Percentiles rank a stretch among this genome's conserved stretches.
phyloP scores from a whole-genome alignment of 208 protist species.

The Tetramitus jugosus region DNA sequence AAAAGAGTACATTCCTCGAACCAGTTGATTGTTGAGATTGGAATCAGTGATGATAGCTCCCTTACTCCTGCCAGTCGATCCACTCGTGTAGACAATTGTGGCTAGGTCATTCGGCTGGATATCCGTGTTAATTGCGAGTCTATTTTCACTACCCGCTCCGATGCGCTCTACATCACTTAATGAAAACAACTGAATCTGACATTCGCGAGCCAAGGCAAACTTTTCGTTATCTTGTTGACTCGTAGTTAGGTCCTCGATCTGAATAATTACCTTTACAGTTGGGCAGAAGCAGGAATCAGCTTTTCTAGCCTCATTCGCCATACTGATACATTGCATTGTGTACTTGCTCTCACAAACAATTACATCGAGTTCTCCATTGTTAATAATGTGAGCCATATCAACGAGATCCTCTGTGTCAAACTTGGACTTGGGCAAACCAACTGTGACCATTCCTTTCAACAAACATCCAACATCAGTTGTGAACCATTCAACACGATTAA shows the following conservation, averaged over 20 bases:
- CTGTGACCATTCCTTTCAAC: neutral
- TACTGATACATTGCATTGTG: neutral
- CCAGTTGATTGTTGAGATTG: neutral
- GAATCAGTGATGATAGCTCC: slow-evolving; percentile 10
- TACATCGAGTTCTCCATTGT: neutral
- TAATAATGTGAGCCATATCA: neutral
- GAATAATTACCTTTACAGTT: neutral
- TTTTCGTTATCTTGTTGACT: neutral
- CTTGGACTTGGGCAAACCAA: neutral
- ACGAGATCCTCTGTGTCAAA: neutral
- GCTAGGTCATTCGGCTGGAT: neutral
- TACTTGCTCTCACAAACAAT: neutral
- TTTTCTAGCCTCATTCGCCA: neutral
- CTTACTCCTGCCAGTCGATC: neutral
- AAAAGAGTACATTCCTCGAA: neutral
- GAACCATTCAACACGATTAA: slow-evolving; percentile 19
- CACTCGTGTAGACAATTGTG: slow-evolving; percentile 14
- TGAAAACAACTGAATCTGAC: neutral
- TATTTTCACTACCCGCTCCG: neutral
- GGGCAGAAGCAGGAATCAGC: neutral
- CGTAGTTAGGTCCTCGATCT: neutral
- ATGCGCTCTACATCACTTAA: neutral
- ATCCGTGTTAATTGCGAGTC: neutral
- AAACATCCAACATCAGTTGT: neutral
- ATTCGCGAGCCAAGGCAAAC: neutral